Base-by-base conservation (phyloP, 345 rosid species). In the Geranium brycei region DNA sequence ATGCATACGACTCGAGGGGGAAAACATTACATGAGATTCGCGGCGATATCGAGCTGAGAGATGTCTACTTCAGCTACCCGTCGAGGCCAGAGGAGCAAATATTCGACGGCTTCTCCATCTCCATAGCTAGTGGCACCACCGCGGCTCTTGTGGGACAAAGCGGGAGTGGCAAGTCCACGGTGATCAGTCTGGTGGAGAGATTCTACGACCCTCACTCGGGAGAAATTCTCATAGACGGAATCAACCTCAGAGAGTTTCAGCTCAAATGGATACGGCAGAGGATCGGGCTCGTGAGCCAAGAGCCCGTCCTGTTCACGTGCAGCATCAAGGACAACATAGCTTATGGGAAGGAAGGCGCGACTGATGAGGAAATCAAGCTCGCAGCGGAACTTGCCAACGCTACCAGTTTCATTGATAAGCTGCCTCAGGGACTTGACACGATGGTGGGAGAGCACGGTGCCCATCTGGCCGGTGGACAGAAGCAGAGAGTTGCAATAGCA, bases 371-470 rank as follows among this genome's bases (percentile, higher is more conserved):
- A 73, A 83, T 87, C 28, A 79, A 64, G 77, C 76, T 81, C 0
- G 96, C 96, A 1, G 72, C 81, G 16, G 91, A 87, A 70, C 82
- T 82, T 16, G 96, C 96, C 31, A 89, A 89, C 68, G 96, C 91
- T 13, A 74, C 95, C 0, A 87, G 79, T 68, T 89, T 89, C 73
- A 81, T 89, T 7, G 89, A 85, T 57, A 87, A 87, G 71, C 69
- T 89, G 41, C 95, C 96, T 16, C 62, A 87, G 78, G 99, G 97
- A 60, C 65, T 87, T 35, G 95, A 90, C 66, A 90, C 97, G 2
- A 78, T 83, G 95, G 95, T 83, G 4, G 98, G 98, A 16, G 97
- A 92, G 74, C 95, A 86, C 63, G 96, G 99, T 62, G 83, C 93
- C 19, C 97, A 86, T 72, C 83, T 93, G 57, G 90, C 97, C 0